Evolutionary conservation across 306 rosid genomes (phyloP).

Genomic region (Vicia villosa): DNA sequence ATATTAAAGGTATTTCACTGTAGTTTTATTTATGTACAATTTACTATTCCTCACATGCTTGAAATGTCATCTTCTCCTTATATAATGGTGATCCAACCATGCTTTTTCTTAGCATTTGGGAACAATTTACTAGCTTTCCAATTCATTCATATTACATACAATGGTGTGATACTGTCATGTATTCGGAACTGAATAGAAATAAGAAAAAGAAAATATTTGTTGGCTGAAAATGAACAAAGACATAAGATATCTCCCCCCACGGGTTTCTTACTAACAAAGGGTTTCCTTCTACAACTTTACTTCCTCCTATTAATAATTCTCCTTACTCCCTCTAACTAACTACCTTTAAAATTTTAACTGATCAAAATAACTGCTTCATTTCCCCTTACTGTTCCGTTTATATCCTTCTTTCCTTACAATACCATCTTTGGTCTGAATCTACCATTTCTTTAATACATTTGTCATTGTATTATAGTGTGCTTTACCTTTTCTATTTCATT

Average conservation of each 20-base stretch:
- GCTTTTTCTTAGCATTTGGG: slow-evolving; percentile 18
- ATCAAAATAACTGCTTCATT: background rate
- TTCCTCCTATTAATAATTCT: slow-evolving; percentile 5
- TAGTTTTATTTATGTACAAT: slow-evolving; percentile 31
- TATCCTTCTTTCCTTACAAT: background rate
- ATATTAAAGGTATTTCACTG: slow-evolving; percentile 75
- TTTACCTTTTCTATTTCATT: slow-evolving; percentile 5
- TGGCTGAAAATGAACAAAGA: background rate
- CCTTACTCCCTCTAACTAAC: background rate
- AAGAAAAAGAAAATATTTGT: background rate
- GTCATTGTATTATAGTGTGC: background rate
- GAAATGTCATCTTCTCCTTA: slow-evolving; percentile 15
- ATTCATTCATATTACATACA: background rate
- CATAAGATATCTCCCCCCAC: background rate
- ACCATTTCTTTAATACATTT: background rate
- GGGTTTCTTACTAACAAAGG: background rate
- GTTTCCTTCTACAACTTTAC: background rate
- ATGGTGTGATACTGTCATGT: slow-evolving; percentile 20
- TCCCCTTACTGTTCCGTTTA: background rate
- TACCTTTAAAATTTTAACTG: slow-evolving; percentile 1
- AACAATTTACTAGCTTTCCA: slow-evolving; percentile 25
- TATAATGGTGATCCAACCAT: slow-evolving; percentile 1
- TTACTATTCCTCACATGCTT: slow-evolving; percentile 16
- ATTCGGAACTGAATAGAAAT: slow-evolving; percentile 5
- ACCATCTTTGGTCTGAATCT: slow-evolving; percentile 3